Percentiles rank a stretch among this genome's conserved stretches.
Conservation (phyloP, 2,329 filamentous ascomycete genomes). For the Madurella mycetomatis region DNA sequence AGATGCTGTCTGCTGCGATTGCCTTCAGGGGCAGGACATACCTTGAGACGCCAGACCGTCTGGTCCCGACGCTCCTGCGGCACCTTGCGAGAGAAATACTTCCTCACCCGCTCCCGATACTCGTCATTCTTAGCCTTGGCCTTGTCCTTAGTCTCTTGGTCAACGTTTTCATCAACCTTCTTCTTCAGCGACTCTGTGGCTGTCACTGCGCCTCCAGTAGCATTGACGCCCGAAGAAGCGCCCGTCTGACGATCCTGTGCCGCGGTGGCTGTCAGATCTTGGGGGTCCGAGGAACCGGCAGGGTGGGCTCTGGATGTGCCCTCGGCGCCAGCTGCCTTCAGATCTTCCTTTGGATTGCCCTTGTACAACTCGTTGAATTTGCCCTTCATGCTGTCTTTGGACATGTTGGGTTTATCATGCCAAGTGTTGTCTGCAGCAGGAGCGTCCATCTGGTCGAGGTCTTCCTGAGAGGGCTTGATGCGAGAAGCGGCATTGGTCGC, state of each 20-base stretch:
- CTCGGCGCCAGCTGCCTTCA: conserved; percentile 54
- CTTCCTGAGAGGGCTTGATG: conserved; percentile 73
- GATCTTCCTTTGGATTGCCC: conserved; percentile 52
- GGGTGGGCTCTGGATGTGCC: conserved; percentile 56
- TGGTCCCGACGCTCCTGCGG: conserved; percentile 90
- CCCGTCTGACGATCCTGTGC: conserved; percentile 44
- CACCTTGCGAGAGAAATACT: conserved; percentile 82
- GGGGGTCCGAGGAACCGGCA: conserved; percentile 48
- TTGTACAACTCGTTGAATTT: conserved; percentile 62
- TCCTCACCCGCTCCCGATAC: conserved; percentile 47
- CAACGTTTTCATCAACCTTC: conserved; percentile 57
- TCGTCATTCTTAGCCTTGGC: conserved; percentile 38
- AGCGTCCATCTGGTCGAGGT: conserved; percentile 71
- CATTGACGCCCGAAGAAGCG: conserved; percentile 47
- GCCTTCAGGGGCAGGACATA: conserved; percentile 15
- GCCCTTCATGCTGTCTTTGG: conserved; percentile 62
- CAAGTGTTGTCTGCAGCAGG: conserved; percentile 88
- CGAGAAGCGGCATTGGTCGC: conserved; percentile 71
- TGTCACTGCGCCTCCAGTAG: conserved; percentile 43
- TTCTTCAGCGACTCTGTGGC: conserved; percentile 46
- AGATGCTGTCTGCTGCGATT: conserved; percentile 8
- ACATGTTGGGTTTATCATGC: conserved; percentile 80
- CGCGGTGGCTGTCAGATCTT: conserved; percentile 43
- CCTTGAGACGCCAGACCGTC: conserved; percentile 79
- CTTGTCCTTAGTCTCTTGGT: conserved; percentile 57